Evolutionary conservation across 257 asterid species (phyloP).

Genomic region (Primulina huaijiensis): DNA sequence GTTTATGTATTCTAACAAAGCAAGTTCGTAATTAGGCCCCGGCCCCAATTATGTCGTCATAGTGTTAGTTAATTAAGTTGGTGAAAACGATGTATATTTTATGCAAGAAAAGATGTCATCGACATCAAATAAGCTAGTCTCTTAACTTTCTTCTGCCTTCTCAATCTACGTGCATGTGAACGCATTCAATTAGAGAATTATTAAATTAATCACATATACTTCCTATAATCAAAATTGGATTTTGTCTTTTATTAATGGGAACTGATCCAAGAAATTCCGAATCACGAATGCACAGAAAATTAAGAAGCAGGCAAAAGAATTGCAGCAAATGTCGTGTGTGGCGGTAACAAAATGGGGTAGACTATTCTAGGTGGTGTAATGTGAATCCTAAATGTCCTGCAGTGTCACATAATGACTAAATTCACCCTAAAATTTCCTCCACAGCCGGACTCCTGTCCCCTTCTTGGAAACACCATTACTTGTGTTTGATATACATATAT

Average conservation of each 20-base stretch:
- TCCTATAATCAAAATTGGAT: too few species aligned
- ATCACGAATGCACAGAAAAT: slow-evolving; percentile 24
- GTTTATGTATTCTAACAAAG: background rate
- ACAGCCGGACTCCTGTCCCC: slow-evolving; percentile 40
- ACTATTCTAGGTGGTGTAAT: slow-evolving; percentile 18
- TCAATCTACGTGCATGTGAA: too few species aligned
- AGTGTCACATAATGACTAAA: background rate
- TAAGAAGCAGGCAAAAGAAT: background rate
- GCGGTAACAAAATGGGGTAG: slow-evolving; percentile 26
- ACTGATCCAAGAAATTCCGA: slow-evolving; percentile 25
- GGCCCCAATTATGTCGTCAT: too few species aligned
- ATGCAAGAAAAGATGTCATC: background rate
- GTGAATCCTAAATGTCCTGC: slow-evolving; percentile 4
- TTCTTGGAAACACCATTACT: slow-evolving; percentile 30
- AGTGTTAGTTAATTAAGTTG: too few species aligned
- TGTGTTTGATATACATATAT: background rate
- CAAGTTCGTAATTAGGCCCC: too few species aligned
- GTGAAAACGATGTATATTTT: too few species aligned
- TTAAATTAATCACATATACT: too few species aligned
- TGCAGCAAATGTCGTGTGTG: slow-evolving; percentile 19
- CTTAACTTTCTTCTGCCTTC: background rate
- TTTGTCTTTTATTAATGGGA: background rate
- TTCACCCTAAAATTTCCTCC: slow-evolving; percentile 11
- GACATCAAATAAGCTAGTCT: background rate
- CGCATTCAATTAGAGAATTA: too few species aligned